Conservation (phyloP, 495 filamentous ascomycete genomes). For the Echria macrotheca region DNA sequence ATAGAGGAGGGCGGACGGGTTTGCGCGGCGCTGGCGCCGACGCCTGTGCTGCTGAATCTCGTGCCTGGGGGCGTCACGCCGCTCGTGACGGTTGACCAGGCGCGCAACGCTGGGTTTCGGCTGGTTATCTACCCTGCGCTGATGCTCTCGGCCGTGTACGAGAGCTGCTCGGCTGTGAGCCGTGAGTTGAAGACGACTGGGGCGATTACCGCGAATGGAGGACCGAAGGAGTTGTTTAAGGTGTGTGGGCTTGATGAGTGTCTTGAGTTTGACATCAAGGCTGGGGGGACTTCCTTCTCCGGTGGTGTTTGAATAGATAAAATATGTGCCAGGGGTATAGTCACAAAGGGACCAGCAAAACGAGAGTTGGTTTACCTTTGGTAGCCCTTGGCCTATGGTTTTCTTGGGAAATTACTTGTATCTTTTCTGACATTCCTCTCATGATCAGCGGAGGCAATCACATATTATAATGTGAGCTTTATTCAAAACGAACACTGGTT, state of each 20-base stretch:
- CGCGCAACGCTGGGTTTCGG: slow-evolving; percentile 55
- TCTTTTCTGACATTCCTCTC: no score
- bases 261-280: slow-evolving; percentile 30
- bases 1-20: slow-evolving; percentile 38
- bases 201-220: slow-evolving; percentile 3
- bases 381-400: no score
- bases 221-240: slow-evolving; percentile 43
- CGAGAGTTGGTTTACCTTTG: no score
- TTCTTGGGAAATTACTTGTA: no score
- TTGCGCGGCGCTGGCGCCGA: slow-evolving; percentile 13
- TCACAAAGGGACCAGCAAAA: no score
- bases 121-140: slow-evolving; percentile 59
- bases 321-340: no score
- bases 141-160: slow-evolving; percentile 45
- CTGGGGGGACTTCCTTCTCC: slow-evolving; percentile 27
- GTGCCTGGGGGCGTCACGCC: slow-evolving; percentile 58
- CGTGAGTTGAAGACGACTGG: slow-evolving; percentile 43
- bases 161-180: slow-evolving; percentile 43
- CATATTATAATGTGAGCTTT: no score
- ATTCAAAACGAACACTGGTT: no score
- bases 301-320: no score
- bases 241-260: slow-evolving; percentile 47
- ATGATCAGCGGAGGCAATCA: no score
- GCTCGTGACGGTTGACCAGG: slow-evolving; percentile 49
- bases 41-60: slow-evolving; percentile 58